Evolutionary conservation across 768 basidiomycete genomes (phyloP), one percentile per base, ranked within the genome.

Genomic region (Podaxis sp.): DNA sequence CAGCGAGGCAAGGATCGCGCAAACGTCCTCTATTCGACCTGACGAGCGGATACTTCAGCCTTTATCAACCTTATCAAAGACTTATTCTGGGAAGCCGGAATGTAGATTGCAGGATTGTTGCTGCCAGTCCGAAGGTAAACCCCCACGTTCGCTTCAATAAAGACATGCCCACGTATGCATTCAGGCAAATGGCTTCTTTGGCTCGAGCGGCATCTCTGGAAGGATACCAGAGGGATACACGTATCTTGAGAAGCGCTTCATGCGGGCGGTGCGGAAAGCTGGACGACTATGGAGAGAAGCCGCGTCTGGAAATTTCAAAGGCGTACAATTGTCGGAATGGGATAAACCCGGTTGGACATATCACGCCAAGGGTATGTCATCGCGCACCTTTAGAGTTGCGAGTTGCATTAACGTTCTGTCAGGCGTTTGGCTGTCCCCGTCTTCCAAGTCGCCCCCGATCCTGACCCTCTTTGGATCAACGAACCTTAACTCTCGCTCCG

Each of bases 201-300:
- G 89, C 2, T 97, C 96, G 2, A 82, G 79, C 52, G 97, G 97
- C 1, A 77, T 98, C 13, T 98, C 96, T 9, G 89, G 93, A 12
- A 85, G 94, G 61, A 95, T 99, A 67, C 97, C 97, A 4, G 96
- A 96, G 72, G 97, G 88, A 0, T 99, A 99, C 71, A 97, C 95
- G 0, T 71, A 92, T 15, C 81, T 94, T 52, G 94, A 97, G 68
- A 85, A 92, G 63, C 80, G 84, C 25, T 99, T 99, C 71, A 90
- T 91, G 85, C 73, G 69, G 25, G 87, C 87, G 3, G 86, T 86
- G 2, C 72, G 71, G 53, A 71, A 70, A n/a, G 84, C 86, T 0
- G 78, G 78, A 4, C 78, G 78, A 38, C 61, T 70, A 13, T 82
- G 80, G 80, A 62, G 68, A 15, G 62, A 63, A 24, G 55, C 65